Evolutionary conservation across 108 stramenopile species (phyloP), one percentile per base, ranked within the genome.

Genomic region (Epithemia pelagica): DNA sequence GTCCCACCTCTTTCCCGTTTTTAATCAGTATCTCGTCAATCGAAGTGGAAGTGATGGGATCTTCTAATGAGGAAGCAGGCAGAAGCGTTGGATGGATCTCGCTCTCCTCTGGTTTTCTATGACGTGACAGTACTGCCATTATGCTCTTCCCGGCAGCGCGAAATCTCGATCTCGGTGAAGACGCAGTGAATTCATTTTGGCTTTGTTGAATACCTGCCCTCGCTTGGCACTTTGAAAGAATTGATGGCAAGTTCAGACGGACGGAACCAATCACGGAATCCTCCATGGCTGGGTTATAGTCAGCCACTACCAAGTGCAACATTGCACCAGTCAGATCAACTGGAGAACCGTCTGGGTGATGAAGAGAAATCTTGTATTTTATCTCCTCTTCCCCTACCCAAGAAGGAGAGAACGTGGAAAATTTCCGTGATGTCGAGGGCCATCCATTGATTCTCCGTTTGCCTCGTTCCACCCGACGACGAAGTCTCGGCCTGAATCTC

Each of bases 301-400:
- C 72, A 25, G 65, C 33, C 10, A 81, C 69, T 22, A 60, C 30
- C 10, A 81, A 33, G 60, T 73, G 72, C 5, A 76, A 56, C 61
- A 81, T 61, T 0, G 79, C 74, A n/a, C 79, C 79, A 1, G 72
- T 73, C 65, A 76, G 55, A 52, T 76, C 75, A n/a, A 81, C 32
- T 5, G 74, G 72, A 21, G 30, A 32, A 37, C 79, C 79, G 59
- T 66, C 63, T 10, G 66, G 28, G 1, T 53, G 24, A 52, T 76
- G 68, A 27, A 71, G 72, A 23, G 59, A 61, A 0, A 81, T 58
- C 53, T 61, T 57, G 58, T 66, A 67, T 20, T 76, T 64, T 29
- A 76, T 32, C 56, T 73, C 72, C 30, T 74, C 73, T 15, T 75
- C 61, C 0, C 60, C 68, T 26, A 52, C 52, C 75, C 75, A 81